Conservation (phyloP, 2,329 filamentous ascomycete genomes). For the Trichoderma afroharzianum region DNA sequence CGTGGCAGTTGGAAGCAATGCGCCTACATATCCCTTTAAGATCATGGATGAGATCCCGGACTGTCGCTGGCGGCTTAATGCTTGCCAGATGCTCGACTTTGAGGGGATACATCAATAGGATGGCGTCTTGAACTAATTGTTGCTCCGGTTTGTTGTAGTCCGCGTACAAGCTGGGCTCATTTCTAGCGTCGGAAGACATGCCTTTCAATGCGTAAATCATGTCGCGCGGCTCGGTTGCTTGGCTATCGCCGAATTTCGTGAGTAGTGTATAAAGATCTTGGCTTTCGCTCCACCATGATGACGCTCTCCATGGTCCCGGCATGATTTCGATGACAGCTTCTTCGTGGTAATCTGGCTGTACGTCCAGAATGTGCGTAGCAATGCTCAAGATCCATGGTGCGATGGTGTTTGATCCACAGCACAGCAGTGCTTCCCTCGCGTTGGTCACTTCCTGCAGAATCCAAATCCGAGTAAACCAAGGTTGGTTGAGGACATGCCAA, state of each 20-base stretch:
- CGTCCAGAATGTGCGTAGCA: background rate
- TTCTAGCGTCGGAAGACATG: background rate
- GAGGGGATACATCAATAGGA: background rate
- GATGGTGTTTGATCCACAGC: background rate
- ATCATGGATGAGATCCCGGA: background rate
- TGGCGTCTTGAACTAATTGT: background rate
- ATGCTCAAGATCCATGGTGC: background rate
- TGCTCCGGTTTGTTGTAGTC: background rate
- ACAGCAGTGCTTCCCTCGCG: background rate
- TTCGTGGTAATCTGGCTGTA: background rate
- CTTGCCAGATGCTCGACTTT: background rate
- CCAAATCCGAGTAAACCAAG: background rate
- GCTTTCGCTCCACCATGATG: slow-evolving; percentile 16
- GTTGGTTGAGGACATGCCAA: background rate
- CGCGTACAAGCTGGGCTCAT: background rate
- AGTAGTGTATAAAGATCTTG: slow-evolving; percentile 13
- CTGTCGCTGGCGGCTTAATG: background rate
- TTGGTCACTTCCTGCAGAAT: slow-evolving; percentile 2
- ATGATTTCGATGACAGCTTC: slow-evolving; percentile 21
- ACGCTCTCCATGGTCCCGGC: background rate
- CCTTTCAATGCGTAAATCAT: slow-evolving; percentile 14
- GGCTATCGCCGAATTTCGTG: background rate
- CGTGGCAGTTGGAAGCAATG: background rate
- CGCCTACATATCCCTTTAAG: background rate
- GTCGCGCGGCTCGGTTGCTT: slow-evolving; percentile 1